Base-by-base conservation (phyloP, 179 eudicot species). In the Corrigiola litoralis region DNA sequence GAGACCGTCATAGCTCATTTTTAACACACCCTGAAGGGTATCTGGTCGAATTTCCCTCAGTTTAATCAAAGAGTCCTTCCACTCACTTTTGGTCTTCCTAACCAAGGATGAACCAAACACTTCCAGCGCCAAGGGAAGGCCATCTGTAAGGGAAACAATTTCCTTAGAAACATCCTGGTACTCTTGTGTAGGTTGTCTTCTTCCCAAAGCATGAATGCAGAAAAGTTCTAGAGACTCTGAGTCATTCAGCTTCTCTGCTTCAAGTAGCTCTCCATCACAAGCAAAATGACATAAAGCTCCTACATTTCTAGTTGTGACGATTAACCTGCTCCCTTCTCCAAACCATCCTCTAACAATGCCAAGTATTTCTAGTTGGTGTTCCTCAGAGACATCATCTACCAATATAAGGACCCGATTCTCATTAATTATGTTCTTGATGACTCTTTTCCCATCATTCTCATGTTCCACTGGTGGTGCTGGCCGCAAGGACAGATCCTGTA, bases 121-220 rank as follows among this genome's bases (percentile, higher is more conserved):
- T 75, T 84, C 89, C 31, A 87, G 56, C 9, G 92, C 92, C 80
- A 87, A 75, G 29, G 92, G 92, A 70, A 87, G 76, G 54, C 87
- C 87, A 37, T 77, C 81, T 4, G 92, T 80, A 33, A 74, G 54
- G 3, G 64, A 68, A 38, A 84, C 89, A 44, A 87, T 78, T 38
- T 68, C 34, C 31, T 36, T 1, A 4, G 81, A 77, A 18, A 81
- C 41, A 16, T 67, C 17, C 24, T 9, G 16, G 38, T 55, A 71
- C 38, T 71, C 73, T 48, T 65, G 14, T 2, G 79, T 72, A 59
- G 89, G 79, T n/a, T 72, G 75, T 27, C 38, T 55, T 51, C 82
- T 72, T 63, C 81, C 74, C 18, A 79, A 70, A 53, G 89, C 83
- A 73, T 84, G 89, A 24, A 72, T 67, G 40, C 80, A 61, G 61